These are phyloP conservation scores for Dysphania ambrosioides DNA, from an alignment of 148 eudicot species.

Conservation along the genomic window DNA sequence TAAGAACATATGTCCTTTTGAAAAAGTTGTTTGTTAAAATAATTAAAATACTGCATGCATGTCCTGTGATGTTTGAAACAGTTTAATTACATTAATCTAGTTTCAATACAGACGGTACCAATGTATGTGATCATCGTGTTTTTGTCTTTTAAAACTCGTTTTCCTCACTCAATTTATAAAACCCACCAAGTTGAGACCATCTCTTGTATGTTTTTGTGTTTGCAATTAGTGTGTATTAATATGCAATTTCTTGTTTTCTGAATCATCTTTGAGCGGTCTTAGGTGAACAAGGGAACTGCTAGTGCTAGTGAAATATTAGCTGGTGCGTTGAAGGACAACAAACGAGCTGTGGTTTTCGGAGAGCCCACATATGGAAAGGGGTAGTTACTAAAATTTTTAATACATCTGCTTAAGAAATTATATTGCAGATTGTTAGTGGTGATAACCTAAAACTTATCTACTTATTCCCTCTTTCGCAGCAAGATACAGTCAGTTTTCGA, in stretches of 20 bases:
- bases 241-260: background rate
- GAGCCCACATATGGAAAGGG: constrained; percentile 98
- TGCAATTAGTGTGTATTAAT: background rate
- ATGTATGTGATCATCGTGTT: background rate
- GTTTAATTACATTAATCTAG: background rate
- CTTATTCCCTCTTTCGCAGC: constrained; percentile 31
- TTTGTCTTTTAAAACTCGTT: background rate
- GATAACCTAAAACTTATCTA: background rate
- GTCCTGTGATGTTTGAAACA: background rate
- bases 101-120: background rate
- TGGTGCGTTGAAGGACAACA: constrained; percentile 95
- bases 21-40: too few relatives aligned
- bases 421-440: background rate
- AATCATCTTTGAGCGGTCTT: background rate
- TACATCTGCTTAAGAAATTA: background rate
- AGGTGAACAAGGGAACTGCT: constrained; percentile 99
- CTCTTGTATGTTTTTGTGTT: background rate
- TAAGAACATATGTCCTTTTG: too few relatives aligned
- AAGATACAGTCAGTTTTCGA: constrained; percentile 97
- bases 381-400: constrained; percentile 34
- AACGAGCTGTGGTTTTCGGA: constrained; percentile 83
- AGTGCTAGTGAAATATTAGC: constrained; percentile 99
- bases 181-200: background rate
- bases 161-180: background rate
- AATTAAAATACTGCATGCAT: background rate